Evolutionary conservation across 495 filamentous ascomycete species (phyloP), one percentile per base, ranked within the genome.

Genomic region (Jackrogersella minutella): DNA sequence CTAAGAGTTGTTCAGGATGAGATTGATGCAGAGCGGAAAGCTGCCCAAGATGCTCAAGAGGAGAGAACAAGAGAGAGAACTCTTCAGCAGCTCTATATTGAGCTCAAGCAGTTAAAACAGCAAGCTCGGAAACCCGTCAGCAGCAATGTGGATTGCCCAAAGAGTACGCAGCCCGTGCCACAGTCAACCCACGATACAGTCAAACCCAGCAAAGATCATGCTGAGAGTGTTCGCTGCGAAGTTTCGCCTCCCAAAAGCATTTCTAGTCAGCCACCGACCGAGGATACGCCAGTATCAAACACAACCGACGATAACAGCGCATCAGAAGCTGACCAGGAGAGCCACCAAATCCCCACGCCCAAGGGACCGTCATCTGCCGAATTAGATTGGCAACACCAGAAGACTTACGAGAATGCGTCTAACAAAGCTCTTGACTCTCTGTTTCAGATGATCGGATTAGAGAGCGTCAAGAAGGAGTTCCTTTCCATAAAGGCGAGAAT

Each of bases 391-490:
- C 54, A 77, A 41, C 70, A 72, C 11, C 69, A 69, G 1, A 64
- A 69, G 3, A 73, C 78, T 7, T 69, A 79, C 3, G 70, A 63
- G 1, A 66, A 68, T n/a, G 62, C 56, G 9, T 60, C 55, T 9
- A 74, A 72, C 14, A 47, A 68, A 41, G 80, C 83, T 2, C 75
- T 93, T 13, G 91, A 95, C 59, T 60, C 75, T 0, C 64, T 93
- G 5, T 91, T 92, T 85, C 71, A 76, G 0, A 88, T 93, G 86
- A 84, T 91, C 17, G 91, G 91, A 0, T 75, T 95, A 0, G 90
- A 93, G 69, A 74, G 80, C 0, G 88, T 93, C 41, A 95, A 95
- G 56, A 50, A 76, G 46, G 66, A 87, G 53, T 83, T 93, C 28
- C 74, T 93, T 0, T 44, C 55, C 2, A 89, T 93, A 67, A 93